A percentile compares a stretch with the other conserved stretches of the same genome.
These are phyloP conservation scores for Lactarius pseudohatsudake DNA, from an alignment of 768 basidiomycete genomes.

Conservation along the genomic window DNA sequence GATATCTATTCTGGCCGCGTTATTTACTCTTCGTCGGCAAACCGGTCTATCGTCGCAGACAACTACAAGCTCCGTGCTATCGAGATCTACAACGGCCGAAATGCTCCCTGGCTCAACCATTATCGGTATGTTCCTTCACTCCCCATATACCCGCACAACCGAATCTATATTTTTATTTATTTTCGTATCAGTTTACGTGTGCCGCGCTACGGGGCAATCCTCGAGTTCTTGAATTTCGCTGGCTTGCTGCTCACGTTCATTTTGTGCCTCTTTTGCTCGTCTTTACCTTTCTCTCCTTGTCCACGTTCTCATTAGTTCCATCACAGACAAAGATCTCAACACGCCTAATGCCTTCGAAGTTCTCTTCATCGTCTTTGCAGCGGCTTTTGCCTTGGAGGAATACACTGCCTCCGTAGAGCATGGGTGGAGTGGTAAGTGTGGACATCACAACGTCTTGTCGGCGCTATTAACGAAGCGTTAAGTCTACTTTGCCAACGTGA, in stretches of 20 bases:
- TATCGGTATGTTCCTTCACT: conserved; percentile 55
- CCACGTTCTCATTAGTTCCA: not conserved
- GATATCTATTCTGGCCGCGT: conserved; percentile 85
- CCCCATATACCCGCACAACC: not conserved
- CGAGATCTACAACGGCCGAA: conserved; percentile 66
- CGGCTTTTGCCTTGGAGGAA: conserved; percentile 81
- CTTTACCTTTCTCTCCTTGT: conserved; percentile 21
- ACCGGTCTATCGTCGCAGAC: conserved; percentile 80
- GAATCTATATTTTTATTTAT: not conserved
- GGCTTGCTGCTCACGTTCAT: conserved; percentile 67
- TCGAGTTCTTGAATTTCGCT: conserved; percentile 79
- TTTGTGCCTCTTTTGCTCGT: conserved; percentile 71
- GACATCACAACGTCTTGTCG: conserved; percentile 5
- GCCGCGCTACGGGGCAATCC: conserved; percentile 71
- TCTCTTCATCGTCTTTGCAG: conserved; percentile 71
- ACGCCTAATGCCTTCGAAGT: conserved; percentile 61
- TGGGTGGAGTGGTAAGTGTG: conserved; percentile 76
- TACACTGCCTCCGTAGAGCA: conserved; percentile 86
- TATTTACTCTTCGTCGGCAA: conserved; percentile 53
- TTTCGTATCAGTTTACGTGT: conserved; percentile 64
- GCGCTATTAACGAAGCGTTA: conserved; percentile 17
- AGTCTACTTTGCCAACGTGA: conserved; percentile 85
- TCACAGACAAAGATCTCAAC: conserved; percentile 54
- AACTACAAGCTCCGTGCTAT: conserved; percentile 82
- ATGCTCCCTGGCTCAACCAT: conserved; percentile 77